These are phyloP conservation scores for Acanthamoeba sp. DNA, from an alignment of 208 protist species.

Conservation along the genomic window DNA sequence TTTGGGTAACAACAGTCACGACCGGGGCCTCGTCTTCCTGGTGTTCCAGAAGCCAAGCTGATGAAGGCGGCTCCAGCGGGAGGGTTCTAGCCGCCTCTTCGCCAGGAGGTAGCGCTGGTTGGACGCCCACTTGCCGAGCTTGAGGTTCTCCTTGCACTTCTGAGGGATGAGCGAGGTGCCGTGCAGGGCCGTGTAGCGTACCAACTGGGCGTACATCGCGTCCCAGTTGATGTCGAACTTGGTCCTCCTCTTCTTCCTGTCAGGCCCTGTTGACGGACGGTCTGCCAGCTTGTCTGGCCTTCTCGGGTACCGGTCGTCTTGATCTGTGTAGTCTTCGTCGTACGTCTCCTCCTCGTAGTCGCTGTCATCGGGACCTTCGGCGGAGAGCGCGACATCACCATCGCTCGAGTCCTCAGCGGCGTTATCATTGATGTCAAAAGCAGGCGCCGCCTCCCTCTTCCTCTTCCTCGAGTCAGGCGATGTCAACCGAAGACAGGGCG, in stretches of 20 bases:
- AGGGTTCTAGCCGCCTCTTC: background rate
- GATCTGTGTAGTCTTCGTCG: background rate
- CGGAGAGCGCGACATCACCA: background rate
- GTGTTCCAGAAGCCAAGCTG: slow-evolving; percentile 23
- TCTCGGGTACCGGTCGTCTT: background rate
- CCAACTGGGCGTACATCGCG: background rate
- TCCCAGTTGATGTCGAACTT: slow-evolving; percentile 47
- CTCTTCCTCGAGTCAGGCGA: too few relatives aligned
- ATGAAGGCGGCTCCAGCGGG: background rate
- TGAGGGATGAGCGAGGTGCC: slow-evolving; percentile 28
- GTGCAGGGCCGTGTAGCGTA: background rate
- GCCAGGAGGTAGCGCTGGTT: slow-evolving; percentile 17
- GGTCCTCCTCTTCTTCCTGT: background rate
- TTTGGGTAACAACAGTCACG: too few relatives aligned
- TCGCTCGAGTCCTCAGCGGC: background rate
- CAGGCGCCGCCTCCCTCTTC: too few relatives aligned
- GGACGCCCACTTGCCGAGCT: slow-evolving; percentile 24
- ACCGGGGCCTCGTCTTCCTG: background rate
- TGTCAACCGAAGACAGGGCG: too few relatives aligned
- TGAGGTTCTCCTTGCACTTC: slow-evolving; percentile 5
- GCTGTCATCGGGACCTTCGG: background rate
- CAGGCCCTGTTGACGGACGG: background rate
- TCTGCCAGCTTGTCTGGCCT: background rate
- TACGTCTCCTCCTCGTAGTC: background rate
- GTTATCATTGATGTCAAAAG: background rate